These are phyloP conservation scores for Talaromyces sp. DNA, from an alignment of 2,329 filamentous ascomycete species.

Conservation along the genomic window DNA sequence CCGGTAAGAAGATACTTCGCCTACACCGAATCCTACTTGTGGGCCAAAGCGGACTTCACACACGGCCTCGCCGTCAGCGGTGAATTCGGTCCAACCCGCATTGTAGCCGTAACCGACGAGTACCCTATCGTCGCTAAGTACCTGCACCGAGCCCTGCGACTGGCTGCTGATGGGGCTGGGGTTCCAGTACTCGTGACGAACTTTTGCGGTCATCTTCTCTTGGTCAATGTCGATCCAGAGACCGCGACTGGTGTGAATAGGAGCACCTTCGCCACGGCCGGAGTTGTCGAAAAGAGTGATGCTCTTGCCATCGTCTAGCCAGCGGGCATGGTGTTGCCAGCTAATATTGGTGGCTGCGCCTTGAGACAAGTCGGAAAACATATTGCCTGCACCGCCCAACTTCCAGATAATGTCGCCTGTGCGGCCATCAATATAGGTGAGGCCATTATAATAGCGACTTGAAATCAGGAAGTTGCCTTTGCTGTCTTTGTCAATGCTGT, in stretches of 20 bases:
- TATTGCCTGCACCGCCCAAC: slow-evolving; percentile 29
- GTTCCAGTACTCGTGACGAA: slow-evolving; percentile 34
- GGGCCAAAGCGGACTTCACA: slow-evolving; percentile 48
- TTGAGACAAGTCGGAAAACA: slow-evolving; percentile 5
- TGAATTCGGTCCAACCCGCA: slow-evolving; percentile 47
- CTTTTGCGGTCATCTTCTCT: slow-evolving; percentile 33
- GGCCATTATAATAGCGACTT: slow-evolving; percentile 42
- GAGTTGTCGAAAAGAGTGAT: slow-evolving; percentile 38
- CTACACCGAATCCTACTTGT: slow-evolving; percentile 27
- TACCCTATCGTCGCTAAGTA: slow-evolving; percentile 38
- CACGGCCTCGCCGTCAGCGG: slow-evolving; percentile 43
- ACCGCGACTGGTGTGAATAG: slow-evolving; percentile 33
- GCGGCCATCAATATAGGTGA: slow-evolving; percentile 43
- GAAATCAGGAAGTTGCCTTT: slow-evolving; percentile 51
- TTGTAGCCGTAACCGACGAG: slow-evolving; percentile 47
- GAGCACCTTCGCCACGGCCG: slow-evolving; percentile 13
- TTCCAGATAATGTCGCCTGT: slow-evolving; percentile 50
- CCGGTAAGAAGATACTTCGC: slow-evolving; percentile 48
- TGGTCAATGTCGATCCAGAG: slow-evolving; percentile 37
- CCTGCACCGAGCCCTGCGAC: slow-evolving; percentile 40
- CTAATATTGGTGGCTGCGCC: slow-evolving; percentile 10
- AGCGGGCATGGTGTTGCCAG: slow-evolving; percentile 13
- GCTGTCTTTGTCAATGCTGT: slow-evolving; percentile 48
- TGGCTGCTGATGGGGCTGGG: slow-evolving; percentile 31
- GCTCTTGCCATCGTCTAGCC: slow-evolving; percentile 14